Base-by-base conservation (phyloP, 2,329 filamentous ascomycete genomes). In the Helotiales sp. region DNA sequence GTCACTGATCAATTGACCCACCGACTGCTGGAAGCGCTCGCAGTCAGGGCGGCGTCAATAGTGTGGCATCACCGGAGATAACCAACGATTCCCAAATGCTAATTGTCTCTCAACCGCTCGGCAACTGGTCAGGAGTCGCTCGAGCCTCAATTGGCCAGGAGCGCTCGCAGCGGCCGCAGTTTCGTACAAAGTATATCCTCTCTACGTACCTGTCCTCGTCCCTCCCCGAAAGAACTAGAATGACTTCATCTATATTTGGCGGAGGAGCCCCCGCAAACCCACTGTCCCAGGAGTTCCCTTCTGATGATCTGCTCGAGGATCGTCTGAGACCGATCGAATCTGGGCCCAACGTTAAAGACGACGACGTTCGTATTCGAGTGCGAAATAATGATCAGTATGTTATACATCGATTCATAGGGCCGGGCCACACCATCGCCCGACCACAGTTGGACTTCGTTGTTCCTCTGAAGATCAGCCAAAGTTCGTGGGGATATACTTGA, bases 161-260 rank as follows among this genome's bases (percentile, higher is more conserved):
- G 22, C n/a, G 22, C 36, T 9, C 9, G 36, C 22, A 13, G 40
- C 40, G 40, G 40, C 40, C 40, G 40, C 40, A 44, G 40, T 44
- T 44, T 44, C 40, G 19, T 13, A 4, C 9, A 44, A 25, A 44
- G 40, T 25, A 15, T 24, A 25, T 44, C 22, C 22, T n/a, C 22
- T 46, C 3, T 17, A 25, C n/a, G n/a, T n/a, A n/a, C n/a, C n/a
- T n/a, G n/a, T n/a, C n/a, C n/a, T n/a, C n/a, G n/a, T 24, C 17
- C 38, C 34, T 38, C 19, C 17, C 3, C 9, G 40, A 44, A 12
- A n/a, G n/a, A 19, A 24, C 38, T n/a, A n/a, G 19, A 44, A 46
- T 54, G 52, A 54, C 42, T 33, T 31, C 25, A 17, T 33, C 34
- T 33, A 13, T 40, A 33, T 27, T 42, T 50, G 46, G 25, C 31